Evolutionary conservation across 78 protist species (phyloP).

Genomic region (Dictyostelium purpureum): DNA sequence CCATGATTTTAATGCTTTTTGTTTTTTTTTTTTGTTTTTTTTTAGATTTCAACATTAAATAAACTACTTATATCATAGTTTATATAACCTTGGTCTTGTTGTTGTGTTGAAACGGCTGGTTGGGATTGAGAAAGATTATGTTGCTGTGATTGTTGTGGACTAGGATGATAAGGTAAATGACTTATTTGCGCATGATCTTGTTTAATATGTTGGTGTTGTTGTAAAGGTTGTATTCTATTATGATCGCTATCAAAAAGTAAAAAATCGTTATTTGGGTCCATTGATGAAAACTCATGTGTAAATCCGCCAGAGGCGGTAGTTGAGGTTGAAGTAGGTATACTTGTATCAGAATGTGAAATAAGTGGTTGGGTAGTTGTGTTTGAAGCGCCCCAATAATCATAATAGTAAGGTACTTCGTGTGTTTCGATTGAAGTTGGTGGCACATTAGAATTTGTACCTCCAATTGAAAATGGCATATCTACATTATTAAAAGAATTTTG

Average conservation of each 20-base stretch:
- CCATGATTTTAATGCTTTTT: background rate
- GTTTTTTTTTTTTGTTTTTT: no score
- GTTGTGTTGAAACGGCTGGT: slow-evolving; percentile 12
- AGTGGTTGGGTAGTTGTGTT: background rate
- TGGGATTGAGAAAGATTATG: background rate
- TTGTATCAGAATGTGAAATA: slow-evolving; percentile 2
- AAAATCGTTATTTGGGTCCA: slow-evolving; percentile 29
- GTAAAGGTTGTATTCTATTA: background rate
- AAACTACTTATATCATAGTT: slow-evolving; percentile 23
- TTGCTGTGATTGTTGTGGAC: background rate
- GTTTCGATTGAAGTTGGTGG: slow-evolving; percentile 1
- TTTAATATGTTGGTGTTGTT: background rate
- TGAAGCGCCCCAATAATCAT: slow-evolving; percentile 33
- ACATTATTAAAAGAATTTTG: background rate
- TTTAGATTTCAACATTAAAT: slow-evolving; percentile 31
- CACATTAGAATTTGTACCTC: background rate
- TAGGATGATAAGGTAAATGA: slow-evolving; percentile 12
- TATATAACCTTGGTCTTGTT: slow-evolving; percentile 14
- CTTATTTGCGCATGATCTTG: slow-evolving; percentile 20
- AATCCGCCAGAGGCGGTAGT: background rate
- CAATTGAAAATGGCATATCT: background rate
- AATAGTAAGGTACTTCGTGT: slow-evolving; percentile 65
- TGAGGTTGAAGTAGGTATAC: background rate
- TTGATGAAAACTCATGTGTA: background rate
- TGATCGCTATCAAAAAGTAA: slow-evolving; percentile 19